A percentile compares a stretch with the other conserved stretches of the same genome.
phyloP scores from a whole-genome alignment of 495 filamentous ascomycete species.

The Penicillium bovifimosum region DNA sequence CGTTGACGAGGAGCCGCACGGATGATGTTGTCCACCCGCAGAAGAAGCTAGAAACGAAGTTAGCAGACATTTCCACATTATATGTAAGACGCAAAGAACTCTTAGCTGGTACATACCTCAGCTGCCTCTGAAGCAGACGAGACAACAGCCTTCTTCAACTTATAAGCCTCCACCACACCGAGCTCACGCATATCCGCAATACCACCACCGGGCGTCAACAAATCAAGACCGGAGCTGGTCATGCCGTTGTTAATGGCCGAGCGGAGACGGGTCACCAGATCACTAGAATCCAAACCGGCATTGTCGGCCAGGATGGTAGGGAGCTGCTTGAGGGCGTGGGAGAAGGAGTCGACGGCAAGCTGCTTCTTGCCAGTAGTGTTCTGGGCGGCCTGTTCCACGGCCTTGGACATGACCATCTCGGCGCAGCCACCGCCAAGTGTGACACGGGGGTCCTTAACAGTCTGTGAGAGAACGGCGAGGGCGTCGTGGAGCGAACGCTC shows the following conservation, averaged over 20 bases:
- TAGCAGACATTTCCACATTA: neutral
- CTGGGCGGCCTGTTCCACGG: conserved; percentile 88
- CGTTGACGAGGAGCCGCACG: conserved; percentile 68
- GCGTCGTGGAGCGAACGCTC: conserved; percentile 96
- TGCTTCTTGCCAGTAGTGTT: conserved; percentile 96
- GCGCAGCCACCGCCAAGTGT: conserved; percentile 94
- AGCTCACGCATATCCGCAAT: conserved; percentile 95
- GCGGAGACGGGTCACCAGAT: conserved; percentile 84
- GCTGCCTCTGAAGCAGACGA: conserved; percentile 92
- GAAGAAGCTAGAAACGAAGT: conserved; percentile 51
- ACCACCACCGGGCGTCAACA: conserved; percentile 83
- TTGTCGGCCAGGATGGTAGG: conserved; percentile 98
- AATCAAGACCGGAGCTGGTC: conserved; percentile 84
- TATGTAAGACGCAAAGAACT: neutral
- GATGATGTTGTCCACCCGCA: conserved; percentile 86
- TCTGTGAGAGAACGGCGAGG: conserved; percentile 93
- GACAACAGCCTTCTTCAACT: conserved; percentile 95
- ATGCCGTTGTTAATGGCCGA: conserved; percentile 92
- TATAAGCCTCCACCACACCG: conserved; percentile 98
- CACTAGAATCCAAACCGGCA: conserved; percentile 89
- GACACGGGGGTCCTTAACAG: conserved; percentile 86
- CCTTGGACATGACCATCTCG: conserved; percentile 98
- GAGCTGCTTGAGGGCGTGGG: conserved; percentile 81
- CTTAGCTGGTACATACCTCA: conserved; percentile 55
- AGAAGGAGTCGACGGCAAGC: conserved; percentile 84